Base-by-base conservation (phyloP, 495 filamentous ascomycete species). In the Penicillium roqueforti region DNA sequence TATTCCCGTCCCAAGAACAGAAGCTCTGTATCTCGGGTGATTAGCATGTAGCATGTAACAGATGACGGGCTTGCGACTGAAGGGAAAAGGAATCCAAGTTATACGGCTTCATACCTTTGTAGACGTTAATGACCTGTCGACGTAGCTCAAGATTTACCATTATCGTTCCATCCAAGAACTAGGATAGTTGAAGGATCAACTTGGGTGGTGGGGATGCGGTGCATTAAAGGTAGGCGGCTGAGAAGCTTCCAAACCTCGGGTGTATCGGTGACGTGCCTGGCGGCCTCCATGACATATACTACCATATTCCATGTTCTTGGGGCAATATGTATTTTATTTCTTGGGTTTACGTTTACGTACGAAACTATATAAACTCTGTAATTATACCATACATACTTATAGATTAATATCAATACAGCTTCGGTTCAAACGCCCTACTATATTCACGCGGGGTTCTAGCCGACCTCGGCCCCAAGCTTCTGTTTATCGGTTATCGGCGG, bases 1-100 rank as follows among this genome's bases (percentile, higher is more conserved):
- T 97, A 97, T 34, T 91, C 85, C 23, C 84, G 81, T 42, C 93
- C 93, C 29, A 97, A 73, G 67, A 87, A 81, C 4, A 98, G 80
- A 19, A 97, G 83, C 57, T 95, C 91, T 93, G 56, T 22, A 9
- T 8, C 31, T 19, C 38, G 22, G 28, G 16, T 20, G 11, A 32
- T 58, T 28, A 44, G 34, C 7, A 23, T 42, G 11, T 28, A 44
- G 34, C 7, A 23, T 42, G 11, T 9, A 32, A 25, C 14, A 14
- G 3, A 43, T n/a, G 4, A 20, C 23, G 26, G 34, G 19, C 3
- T 20, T 16, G 14, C 5, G 29, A 41, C 28, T 7, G 29, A 18
- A 26, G n/a, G 48, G 25, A 14, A 52, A 43, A 39, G 28, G 45
- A 23, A 38, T 25, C 5, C 37, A 47, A 50, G 22, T 34, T 9